These are phyloP conservation scores for Petrea volubilis DNA, from an alignment of 257 asterid genomes.

Conservation along the genomic window DNA sequence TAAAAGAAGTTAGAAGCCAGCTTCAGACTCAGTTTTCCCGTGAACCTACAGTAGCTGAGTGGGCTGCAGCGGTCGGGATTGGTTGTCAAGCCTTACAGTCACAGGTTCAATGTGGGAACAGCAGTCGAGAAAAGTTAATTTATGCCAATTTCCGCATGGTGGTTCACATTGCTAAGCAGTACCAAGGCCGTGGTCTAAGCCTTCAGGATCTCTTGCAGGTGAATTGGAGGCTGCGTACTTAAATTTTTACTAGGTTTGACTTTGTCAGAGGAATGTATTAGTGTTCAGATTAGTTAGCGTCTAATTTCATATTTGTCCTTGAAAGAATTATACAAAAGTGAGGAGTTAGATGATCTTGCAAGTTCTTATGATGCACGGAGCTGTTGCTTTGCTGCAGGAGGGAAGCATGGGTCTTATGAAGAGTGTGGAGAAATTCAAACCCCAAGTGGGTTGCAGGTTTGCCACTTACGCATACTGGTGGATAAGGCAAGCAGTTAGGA, in stretches of 20 bases:
- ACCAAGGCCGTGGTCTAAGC: constrained; percentile 85
- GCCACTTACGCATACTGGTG: constrained; percentile 96
- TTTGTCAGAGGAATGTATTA: background rate
- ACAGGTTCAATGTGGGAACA: constrained; percentile 54
- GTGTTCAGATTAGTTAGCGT: background rate
- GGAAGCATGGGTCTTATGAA: constrained; percentile 95
- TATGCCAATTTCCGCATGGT: constrained; percentile 90
- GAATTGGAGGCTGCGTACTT: constrained; percentile 21
- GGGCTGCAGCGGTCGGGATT: constrained; percentile 77
- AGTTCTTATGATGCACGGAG: background rate
- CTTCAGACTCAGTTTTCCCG: constrained; percentile 61
- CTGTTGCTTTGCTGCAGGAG: constrained; percentile 51
- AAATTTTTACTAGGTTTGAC: constrained; percentile 19
- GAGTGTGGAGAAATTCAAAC: constrained; percentile 92
- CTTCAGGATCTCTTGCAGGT: constrained; percentile 93
- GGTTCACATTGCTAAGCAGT: constrained; percentile 88
- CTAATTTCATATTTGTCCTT: background rate
- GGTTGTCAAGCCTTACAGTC: constrained; percentile 59
- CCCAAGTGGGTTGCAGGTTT: constrained; percentile 84
- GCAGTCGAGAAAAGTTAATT: constrained; percentile 78
- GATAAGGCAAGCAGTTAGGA: constrained; percentile 84
- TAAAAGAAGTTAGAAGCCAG: constrained; percentile 56
- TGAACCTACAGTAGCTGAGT: constrained; percentile 79
- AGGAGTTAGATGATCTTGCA: background rate
- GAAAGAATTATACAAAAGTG: constrained; percentile 10